Conservation (phyloP, 768 basidiomycete genomes). For the Scleroderma citrinum region DNA sequence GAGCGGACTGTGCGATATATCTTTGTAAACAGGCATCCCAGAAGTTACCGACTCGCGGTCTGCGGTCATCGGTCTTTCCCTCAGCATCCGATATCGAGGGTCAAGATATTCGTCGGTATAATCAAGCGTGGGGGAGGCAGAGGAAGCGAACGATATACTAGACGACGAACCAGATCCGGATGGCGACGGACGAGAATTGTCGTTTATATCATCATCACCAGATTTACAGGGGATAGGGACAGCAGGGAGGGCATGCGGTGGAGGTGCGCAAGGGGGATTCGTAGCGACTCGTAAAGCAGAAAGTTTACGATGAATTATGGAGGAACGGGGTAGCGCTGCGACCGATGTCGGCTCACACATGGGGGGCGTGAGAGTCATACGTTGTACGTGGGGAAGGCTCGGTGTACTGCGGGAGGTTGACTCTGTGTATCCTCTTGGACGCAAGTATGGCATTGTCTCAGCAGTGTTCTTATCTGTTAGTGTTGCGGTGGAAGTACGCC, state of each 20-base stretch:
- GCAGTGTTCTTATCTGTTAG: constrained; percentile 28
- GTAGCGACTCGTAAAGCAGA: constrained; percentile 37
- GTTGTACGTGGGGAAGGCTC: constrained; percentile 24
- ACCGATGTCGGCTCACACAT: constrained; percentile 4
- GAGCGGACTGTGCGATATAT: background rate
- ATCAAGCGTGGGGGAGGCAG: constrained; percentile 28
- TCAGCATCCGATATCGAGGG: constrained; percentile 21
- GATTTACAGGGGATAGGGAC: constrained; percentile 20
- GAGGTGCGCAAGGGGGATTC: constrained; percentile 44
- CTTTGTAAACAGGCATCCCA: background rate
- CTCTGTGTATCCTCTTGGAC: constrained; percentile 48
- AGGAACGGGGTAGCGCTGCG: constrained; percentile 12
- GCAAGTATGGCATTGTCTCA: constrained; percentile 33
- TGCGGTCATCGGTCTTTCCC: constrained; percentile 8
- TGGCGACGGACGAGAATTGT: constrained; percentile 3
- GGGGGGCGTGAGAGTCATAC: constrained; percentile 6
- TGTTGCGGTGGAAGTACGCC: constrained; percentile 28
- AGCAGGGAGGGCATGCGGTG: constrained; percentile 41
- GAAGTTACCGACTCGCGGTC: background rate
- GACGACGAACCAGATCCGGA: constrained; percentile 12
- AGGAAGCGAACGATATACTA: constrained; percentile 40
- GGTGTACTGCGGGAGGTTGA: constrained; percentile 26
- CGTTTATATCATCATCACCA: constrained; percentile 2
- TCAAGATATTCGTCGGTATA: constrained; percentile 21
- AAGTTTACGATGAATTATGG: constrained; percentile 36